phyloP scores from a whole-genome alignment of 176 grass and related monocot genomes.

The Otatea glauca region DNA sequence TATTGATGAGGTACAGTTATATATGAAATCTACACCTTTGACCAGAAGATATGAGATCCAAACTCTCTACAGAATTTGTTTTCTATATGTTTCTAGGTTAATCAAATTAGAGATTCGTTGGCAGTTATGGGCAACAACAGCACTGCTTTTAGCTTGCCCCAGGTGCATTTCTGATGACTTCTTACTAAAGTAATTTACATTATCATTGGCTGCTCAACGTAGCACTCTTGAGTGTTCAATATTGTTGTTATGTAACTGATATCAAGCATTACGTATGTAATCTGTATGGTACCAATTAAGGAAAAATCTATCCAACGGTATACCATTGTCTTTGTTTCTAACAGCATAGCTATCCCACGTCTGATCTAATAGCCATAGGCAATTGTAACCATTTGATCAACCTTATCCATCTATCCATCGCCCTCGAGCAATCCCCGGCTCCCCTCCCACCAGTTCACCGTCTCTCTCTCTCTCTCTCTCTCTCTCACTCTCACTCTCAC shows the following conservation, averaged over 20 bases:
- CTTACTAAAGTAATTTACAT: neutral
- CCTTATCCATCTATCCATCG: too few species aligned
- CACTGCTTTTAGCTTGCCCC: conserved; percentile 97
- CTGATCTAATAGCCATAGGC: too few species aligned
- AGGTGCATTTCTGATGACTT: conserved; percentile 54
- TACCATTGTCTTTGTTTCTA: too few species aligned
- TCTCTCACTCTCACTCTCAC: too few species aligned
- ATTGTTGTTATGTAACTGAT: neutral
- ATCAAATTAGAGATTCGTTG: conserved; percentile 96
- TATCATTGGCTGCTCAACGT: neutral
- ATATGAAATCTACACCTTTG: conserved; percentile 15
- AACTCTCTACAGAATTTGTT: conserved; percentile 17
- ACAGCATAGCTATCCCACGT: too few species aligned
- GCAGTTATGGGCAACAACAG: conserved; percentile 92
- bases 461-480: too few species aligned
- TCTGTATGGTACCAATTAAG: neutral
- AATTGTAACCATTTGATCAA: too few species aligned
- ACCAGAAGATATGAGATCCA: neutral
- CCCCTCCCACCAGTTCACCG: too few species aligned
- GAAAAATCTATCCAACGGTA: too few species aligned
- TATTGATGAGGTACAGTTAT: conserved; percentile 80
- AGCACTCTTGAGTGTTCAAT: neutral
- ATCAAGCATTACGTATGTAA: neutral
- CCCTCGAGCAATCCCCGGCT: too few species aligned
- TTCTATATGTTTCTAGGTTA: conserved; percentile 62